Base-by-base conservation (phyloP, 1,139 yeast genomes). In the Scheffersomyces segobiensis region DNA sequence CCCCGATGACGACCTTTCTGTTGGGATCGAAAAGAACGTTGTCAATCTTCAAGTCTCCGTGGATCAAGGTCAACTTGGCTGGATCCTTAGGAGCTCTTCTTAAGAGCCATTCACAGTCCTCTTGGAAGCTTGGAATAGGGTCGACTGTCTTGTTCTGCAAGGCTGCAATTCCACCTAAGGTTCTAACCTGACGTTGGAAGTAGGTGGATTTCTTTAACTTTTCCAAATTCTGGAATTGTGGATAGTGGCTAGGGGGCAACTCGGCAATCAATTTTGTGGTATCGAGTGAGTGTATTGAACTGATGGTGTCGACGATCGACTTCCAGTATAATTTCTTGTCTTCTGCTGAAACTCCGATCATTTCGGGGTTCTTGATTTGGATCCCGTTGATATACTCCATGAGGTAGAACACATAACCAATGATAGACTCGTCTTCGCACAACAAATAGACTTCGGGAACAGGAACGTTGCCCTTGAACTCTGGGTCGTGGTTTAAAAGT, bases 21-120 rank as follows among this genome's bases (percentile, higher is more conserved):
- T 78, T 72, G 7, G 83, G 82, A 63, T 85, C 84, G 66, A 84
- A 87, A 10, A 87, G 74, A 47, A 87, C 67, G 65, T 87, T 87
- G 68, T 87, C 91, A 53, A 87, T 85, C 66, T 87, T 87, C 74
- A 84, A 87, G 69, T 87, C 91, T 0, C 91, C 91, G 64, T 87
- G 91, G 51, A 87, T 85, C 63, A 87, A 77, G 1, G 83, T 72
- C 54, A 79, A 74, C 8, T 77, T 71, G 2, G 73, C 65, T 0
- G 86, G 83, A 60, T 88, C 91, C 14, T 67, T 64, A 20, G 89
- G 87, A 0, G 82, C 76, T 21, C 73, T 69, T 18, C 64, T 56
- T 26, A 74, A 62, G 55, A 85, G 70, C 82, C 85, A 87, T 3
- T 67, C 59, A 18, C 82, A 73, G 8, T 84, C 75, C 3, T 71